phyloP scores from a whole-genome alignment of 2,329 filamentous ascomycete genomes.

The Amphichorda felina region DNA sequence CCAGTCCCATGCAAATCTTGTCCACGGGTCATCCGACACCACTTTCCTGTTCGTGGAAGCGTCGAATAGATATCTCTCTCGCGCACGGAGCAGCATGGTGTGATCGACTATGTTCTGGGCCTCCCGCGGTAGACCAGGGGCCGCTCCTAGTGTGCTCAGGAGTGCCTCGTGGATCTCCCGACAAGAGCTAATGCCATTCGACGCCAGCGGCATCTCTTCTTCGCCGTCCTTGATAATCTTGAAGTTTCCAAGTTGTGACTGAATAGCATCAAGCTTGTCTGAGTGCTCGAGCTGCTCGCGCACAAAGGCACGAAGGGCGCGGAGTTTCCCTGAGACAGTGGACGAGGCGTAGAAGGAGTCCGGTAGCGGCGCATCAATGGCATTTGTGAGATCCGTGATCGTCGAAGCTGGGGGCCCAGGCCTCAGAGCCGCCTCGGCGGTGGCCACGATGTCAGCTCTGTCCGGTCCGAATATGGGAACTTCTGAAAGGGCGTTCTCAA shows the following conservation, averaged over 20 bases:
- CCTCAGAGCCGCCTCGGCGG: constrained; percentile 28
- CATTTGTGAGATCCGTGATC: constrained; percentile 22
- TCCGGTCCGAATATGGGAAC: constrained; percentile 44
- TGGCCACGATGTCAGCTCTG: constrained; percentile 26
- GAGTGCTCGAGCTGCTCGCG: constrained; percentile 14
- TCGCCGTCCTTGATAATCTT: constrained; percentile 17
- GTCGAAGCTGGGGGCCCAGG: constrained; percentile 18
- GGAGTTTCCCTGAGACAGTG: constrained; percentile 36
- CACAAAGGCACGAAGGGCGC: constrained; percentile 28
- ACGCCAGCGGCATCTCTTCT: constrained; percentile 23
- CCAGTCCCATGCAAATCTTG: constrained; percentile 72
- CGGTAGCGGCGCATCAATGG: constrained; percentile 22
- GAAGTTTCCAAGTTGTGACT: constrained; percentile 11
- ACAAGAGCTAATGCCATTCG: constrained; percentile 31
- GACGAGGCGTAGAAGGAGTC: constrained; percentile 26
- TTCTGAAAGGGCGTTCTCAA: constrained; percentile 39
- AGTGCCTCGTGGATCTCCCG: constrained; percentile 46
- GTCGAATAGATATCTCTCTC: constrained; percentile 52
- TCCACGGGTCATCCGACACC: constrained; percentile 60
- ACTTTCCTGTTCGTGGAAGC: constrained; percentile 53
- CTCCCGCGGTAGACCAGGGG: constrained; percentile 33
- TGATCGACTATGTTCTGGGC: constrained; percentile 43
- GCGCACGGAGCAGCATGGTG: constrained; percentile 45
- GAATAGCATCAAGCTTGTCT: constrained; percentile 10
- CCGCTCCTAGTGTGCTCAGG: constrained; percentile 30